Percentiles rank a stretch among this genome's conserved stretches.
phyloP scores from a whole-genome alignment of 2,329 filamentous ascomycete genomes.

The Seiridium cupressi region DNA sequence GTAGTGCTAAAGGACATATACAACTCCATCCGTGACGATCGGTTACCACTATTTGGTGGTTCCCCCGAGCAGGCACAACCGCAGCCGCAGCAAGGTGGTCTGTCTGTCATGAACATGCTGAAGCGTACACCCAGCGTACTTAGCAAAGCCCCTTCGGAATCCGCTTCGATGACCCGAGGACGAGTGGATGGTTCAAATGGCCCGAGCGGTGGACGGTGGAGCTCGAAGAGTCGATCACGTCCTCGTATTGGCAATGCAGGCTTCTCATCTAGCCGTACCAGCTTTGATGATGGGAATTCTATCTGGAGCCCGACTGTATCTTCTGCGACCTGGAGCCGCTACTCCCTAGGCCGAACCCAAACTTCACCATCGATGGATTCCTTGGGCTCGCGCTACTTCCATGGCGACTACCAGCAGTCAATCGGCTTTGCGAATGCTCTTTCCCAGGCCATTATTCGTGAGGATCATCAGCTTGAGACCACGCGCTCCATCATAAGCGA shows the following conservation, averaged over 20 bases:
- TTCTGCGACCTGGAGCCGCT: constrained; percentile 95
- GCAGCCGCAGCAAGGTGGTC: constrained; percentile 53
- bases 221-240: constrained; percentile 81
- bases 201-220: constrained; percentile 66
- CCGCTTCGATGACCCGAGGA: constrained; percentile 63
- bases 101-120: constrained; percentile 75
- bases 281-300: constrained; percentile 85
- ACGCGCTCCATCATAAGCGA: constrained; percentile 56
- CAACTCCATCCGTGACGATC: constrained; percentile 80
- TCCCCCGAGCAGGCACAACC: constrained; percentile 39
- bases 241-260: constrained; percentile 76
- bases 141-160: constrained; percentile 90
- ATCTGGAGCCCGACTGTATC: constrained; percentile 83
- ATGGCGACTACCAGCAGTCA: constrained; percentile 87
- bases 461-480: constrained; percentile 64
- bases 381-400: constrained; percentile 72
- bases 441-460: constrained; percentile 93
- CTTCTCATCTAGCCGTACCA: constrained; percentile 87
- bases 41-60: constrained; percentile 79
- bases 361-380: constrained; percentile 93
- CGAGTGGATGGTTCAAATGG: constrained; percentile 60
- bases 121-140: constrained; percentile 87
- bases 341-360: constrained; percentile 86
- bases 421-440: constrained; percentile 97
- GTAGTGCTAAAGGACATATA: constrained; percentile 91